phyloP scores from a whole-genome alignment of 805 yeast species.

The Teunomyces aglyptinius region DNA sequence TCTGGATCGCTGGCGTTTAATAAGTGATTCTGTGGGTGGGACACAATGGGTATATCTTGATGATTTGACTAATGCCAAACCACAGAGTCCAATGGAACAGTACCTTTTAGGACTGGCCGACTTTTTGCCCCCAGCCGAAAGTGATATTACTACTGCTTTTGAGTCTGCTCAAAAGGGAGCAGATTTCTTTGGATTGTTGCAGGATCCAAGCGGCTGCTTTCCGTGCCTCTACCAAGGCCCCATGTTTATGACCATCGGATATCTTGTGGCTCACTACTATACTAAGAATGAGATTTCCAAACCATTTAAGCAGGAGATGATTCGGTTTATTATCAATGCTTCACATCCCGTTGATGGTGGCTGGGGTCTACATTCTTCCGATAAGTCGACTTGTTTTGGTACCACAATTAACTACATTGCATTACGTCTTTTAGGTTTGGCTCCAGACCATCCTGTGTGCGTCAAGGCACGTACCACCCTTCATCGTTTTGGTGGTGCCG shows the following conservation, averaged over 20 bases:
- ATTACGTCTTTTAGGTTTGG: slow-evolving; percentile 77
- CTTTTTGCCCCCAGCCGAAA: slow-evolving; percentile 37
- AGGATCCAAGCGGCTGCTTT: slow-evolving; percentile 81
- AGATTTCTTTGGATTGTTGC: slow-evolving; percentile 63
- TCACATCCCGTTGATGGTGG: slow-evolving; percentile 99
- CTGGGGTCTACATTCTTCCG: slow-evolving; percentile 94
- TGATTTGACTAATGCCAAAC: slow-evolving; percentile 37
- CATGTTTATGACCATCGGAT: slow-evolving; percentile 94
- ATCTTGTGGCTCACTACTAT: slow-evolving; percentile 70
- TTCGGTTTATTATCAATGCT: slow-evolving; percentile 83
- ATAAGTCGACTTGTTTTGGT: slow-evolving; percentile 94
- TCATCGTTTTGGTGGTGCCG: slow-evolving; percentile 79
- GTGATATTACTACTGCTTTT: slow-evolving; percentile 37
- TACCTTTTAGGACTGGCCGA: slow-evolving; percentile 48
- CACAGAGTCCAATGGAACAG: slow-evolving; percentile 56
- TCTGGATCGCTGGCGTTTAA: slow-evolving; percentile 68
- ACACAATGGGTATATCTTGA: slow-evolving; percentile 75
- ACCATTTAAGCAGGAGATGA: slow-evolving; percentile 63
- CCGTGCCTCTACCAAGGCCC: slow-evolving; percentile 97
- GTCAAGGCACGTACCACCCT: slow-evolving; percentile 71
- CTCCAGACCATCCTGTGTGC: slow-evolving; percentile 72
- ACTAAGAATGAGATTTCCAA: slow-evolving; percentile 67
- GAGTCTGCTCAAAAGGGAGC: slow-evolving; percentile 77
- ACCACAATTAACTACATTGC: slow-evolving; percentile 82
- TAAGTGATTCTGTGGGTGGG: slow-evolving; percentile 68